Evolutionary conservation across 371 early-diverging fungal species (phyloP), one percentile per base, ranked within the genome.

Genomic region (Mucor circinelloides): DNA sequence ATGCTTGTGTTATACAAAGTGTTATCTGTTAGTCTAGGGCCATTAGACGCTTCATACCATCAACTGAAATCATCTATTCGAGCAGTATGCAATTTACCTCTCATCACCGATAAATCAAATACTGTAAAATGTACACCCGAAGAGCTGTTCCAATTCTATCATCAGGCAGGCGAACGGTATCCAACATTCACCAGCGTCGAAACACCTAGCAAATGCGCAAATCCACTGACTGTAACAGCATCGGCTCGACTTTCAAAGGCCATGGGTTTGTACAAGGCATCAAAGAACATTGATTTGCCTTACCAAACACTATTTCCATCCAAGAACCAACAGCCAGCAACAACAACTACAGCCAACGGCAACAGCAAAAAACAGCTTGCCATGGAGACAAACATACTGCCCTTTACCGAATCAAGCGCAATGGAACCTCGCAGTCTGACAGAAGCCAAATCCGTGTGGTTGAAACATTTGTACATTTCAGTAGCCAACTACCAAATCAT

Each of bases 1-100:
- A 76, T 92, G 23, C 71, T 92, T 2, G 64, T 88, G 10, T 65
- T 91, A 3, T 90, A 90, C 89, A 93, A 93, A 75, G 82, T 84
- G 2, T 62, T 94, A 13, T 64, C 88, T 17, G 67, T 82, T 7
- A 90, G 87, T 5, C 68, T 92, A 21, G 93, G 93, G 10, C 83
- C 82, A 6, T 63, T 84, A 2, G 77, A 84, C 57, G 7, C 70
- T 75, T n/a, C 73, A 84, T 31, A 72, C 54, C 21, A 70, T 12
- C 52, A 66, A 6, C 69, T 90, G 32, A 90, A 88, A 64, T 68
- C 70, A 15, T 72, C 77, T 23, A 77, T 86, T 1, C 77, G 92
- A 19, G 62, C 65, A 21, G 70, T 78, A 7, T 71, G 87, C 67
- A 80, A 84, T 8, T 78, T 91, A 32, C 72, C 72, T 17, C 9